Percentiles rank a stretch among this genome's conserved stretches.
These are phyloP conservation scores for Phytophthora tubulina DNA, from an alignment of 352 stramenopile genomes.

Conservation along the genomic window DNA sequence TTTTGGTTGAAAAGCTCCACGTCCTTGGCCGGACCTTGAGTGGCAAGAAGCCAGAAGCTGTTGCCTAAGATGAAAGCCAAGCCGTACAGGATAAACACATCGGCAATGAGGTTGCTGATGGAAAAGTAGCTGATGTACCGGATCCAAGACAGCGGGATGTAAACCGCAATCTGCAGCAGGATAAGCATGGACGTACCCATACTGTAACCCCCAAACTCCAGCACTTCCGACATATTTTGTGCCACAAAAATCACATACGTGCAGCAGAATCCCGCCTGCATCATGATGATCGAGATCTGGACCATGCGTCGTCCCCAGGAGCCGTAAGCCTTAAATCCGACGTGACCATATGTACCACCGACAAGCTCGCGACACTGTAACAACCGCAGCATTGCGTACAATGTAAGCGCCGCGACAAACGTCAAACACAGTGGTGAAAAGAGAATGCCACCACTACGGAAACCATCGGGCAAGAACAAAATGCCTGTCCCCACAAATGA, in stretches of 20 bases:
- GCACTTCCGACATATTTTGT: slow-evolving; percentile 80
- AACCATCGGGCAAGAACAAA: slow-evolving; percentile 81
- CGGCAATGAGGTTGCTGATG: slow-evolving; percentile 85
- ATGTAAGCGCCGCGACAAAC: slow-evolving; percentile 68
- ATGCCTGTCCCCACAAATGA: slow-evolving; percentile 86
- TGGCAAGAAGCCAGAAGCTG: slow-evolving; percentile 69
- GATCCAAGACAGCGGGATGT: slow-evolving; percentile 87
- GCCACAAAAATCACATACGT: slow-evolving; percentile 89
- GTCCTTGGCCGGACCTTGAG: slow-evolving; percentile 52
- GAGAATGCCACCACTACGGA: slow-evolving; percentile 74
- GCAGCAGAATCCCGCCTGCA: slow-evolving; percentile 88
- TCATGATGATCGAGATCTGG: slow-evolving; percentile 85
- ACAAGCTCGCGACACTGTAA: slow-evolving; percentile 75
- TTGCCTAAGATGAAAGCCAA: slow-evolving; percentile 80
- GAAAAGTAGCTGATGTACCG: slow-evolving; percentile 90
- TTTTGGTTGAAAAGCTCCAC: slow-evolving; percentile 76
- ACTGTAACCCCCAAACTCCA: slow-evolving; percentile 57
- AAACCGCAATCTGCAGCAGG: slow-evolving; percentile 74
- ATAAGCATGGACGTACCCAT: slow-evolving; percentile 69
- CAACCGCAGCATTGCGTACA: slow-evolving; percentile 83
- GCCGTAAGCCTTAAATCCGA: slow-evolving; percentile 75
- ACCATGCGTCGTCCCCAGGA: slow-evolving; percentile 78
- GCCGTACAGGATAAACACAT: slow-evolving; percentile 88
- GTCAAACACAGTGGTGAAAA: slow-evolving; percentile 79
- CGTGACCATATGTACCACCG: slow-evolving; percentile 81